A percentile compares a stretch with the other conserved stretches of the same genome.
phyloP scores from a whole-genome alignment of 306 rosid genomes.

The Castanopsis chinensis region DNA sequence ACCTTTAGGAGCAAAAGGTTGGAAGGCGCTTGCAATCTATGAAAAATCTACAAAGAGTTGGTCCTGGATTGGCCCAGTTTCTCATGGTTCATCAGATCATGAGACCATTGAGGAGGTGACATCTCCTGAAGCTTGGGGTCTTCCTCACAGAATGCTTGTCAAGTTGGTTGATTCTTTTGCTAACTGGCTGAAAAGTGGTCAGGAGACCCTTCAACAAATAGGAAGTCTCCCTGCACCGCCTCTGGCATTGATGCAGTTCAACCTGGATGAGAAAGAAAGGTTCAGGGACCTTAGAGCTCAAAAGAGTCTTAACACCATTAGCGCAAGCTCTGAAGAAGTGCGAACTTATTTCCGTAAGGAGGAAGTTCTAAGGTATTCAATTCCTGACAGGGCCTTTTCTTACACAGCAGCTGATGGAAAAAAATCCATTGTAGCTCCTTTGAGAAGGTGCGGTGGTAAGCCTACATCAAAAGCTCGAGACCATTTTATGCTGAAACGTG shows the following conservation, averaged over 20 bases:
- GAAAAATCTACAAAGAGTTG: constrained; percentile 80
- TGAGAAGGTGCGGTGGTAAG: constrained; percentile 99
- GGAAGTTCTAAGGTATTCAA: constrained; percentile 94
- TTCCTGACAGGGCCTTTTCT: constrained; percentile 98
- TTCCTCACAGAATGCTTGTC: constrained; percentile 94
- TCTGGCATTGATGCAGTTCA: constrained; percentile 82
- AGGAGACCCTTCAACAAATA: constrained; percentile 93
- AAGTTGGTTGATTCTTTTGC: constrained; percentile 97
- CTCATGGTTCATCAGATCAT: constrained; percentile 52
- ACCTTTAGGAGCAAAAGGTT: constrained; percentile 94
- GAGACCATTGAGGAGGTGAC: constrained; percentile 72
- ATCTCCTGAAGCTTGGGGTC: constrained; percentile 93
- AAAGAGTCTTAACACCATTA: constrained; percentile 94
- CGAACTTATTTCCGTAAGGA: constrained; percentile 87
- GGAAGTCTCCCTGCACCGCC: constrained; percentile 99
- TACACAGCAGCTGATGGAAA: constrained; percentile 98
- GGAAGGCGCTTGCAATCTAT: constrained; percentile 81
- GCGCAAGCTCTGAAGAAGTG: constrained; percentile 89
- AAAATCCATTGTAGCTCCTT: constrained; percentile 95
- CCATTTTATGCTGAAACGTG: constrained; percentile 98
- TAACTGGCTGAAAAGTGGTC: constrained; percentile 99
- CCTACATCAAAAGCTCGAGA: constrained; percentile 99
- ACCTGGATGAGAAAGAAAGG: constrained; percentile 97
- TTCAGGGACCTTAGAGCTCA: constrained; percentile 96
- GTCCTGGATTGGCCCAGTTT: constrained; percentile 88